Base-by-base conservation (phyloP, 2,329 filamentous ascomycete genomes). In the Leptodontidium sp. region DNA sequence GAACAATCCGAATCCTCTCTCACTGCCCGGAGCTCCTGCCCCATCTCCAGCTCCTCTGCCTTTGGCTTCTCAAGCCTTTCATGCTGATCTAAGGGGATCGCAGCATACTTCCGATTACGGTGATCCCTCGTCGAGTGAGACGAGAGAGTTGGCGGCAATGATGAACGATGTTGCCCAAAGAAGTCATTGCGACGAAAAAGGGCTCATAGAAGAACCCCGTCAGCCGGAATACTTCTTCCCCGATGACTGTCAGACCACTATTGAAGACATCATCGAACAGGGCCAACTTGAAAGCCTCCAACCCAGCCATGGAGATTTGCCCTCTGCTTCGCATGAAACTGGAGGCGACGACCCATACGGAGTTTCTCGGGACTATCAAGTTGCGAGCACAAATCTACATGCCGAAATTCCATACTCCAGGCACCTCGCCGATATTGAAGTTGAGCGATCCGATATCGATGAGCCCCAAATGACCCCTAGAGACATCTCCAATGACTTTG, bases 81-180 rank as follows among this genome's bases (percentile, higher is more conserved):
- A 17, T 21, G 2, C 24, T 21, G 57, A 17, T 29, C n/a, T 15
- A 14, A 32, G 15, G n/a, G 12, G 35, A 26, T 47, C 50, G 15
- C 55, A 53, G 21, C 53, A 63, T 9, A 14, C 2, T 17, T 59
- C 12, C 14, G 29, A 66, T n/a, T 65, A 53, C 24, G 24, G 21
- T 15, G 47, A 68, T n/a, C 59, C 57, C 5, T 71, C 55, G 47
- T 71, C 70, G 17, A 70, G 64, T 58, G 65, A 71, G 49, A 14
- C 29, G 14, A 55, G 15, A 62, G 49, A 3, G 24, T n/a, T 38
- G 9, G 24, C 8, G 12, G 50, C 15, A 40, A 32, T 50, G 21
- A n/a, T 40, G 17, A 12, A 9, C 15, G n/a, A 24, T 21, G 21
- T 40, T 61, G 35, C n/a, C 9, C n/a, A n/a, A 21, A 12, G 1